phyloP scores from a whole-genome alignment of 352 stramenopile species.

The Pythium apleroticum region DNA sequence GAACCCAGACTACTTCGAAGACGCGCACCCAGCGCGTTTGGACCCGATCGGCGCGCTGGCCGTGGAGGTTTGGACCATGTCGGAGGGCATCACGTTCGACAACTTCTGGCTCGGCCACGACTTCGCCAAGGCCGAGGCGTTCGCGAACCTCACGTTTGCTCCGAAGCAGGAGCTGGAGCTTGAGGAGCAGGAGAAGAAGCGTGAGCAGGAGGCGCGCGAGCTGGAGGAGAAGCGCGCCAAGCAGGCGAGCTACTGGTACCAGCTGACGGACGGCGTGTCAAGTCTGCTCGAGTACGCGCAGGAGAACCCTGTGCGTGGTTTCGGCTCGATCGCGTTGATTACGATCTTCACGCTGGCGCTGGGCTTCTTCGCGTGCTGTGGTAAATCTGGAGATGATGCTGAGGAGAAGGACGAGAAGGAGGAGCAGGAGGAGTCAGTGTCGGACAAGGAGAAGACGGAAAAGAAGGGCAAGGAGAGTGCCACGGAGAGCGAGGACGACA shows the following conservation, averaged over 20 bases:
- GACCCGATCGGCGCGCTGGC: constrained; percentile 87
- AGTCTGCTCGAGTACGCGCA: constrained; percentile 54
- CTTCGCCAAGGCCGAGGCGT: constrained; percentile 69
- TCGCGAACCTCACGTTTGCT: constrained; percentile 72
- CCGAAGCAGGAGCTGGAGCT: constrained; percentile 73
- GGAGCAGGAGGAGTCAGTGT: constrained; percentile 32
- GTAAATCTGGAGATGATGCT: constrained; percentile 27
- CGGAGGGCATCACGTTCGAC: constrained; percentile 89
- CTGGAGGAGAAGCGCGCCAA: constrained; percentile 43
- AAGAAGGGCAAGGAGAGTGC: constrained; percentile 31
- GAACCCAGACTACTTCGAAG: constrained; percentile 90
- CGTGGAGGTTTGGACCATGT: constrained; percentile 93
- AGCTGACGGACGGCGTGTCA: constrained; percentile 36
- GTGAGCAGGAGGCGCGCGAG: constrained; percentile 40
- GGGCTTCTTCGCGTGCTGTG: constrained; percentile 65
- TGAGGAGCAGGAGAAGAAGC: constrained; percentile 50
- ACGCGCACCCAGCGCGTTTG: constrained; percentile 75
- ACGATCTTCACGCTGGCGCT: constrained; percentile 43
- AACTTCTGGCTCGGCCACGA: constrained; percentile 93
- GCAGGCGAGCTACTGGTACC: constrained; percentile 48
- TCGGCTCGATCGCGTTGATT: constrained; percentile 46
- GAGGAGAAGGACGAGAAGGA: constrained; percentile 40
- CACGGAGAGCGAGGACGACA: constrained; percentile 27
- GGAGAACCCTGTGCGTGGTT: constrained; percentile 53
- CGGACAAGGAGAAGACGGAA: background rate